Percentiles rank a stretch among this genome's conserved stretches.
phyloP scores from a whole-genome alignment of 257 asterid genomes.

The Penstemon newberryi region DNA sequence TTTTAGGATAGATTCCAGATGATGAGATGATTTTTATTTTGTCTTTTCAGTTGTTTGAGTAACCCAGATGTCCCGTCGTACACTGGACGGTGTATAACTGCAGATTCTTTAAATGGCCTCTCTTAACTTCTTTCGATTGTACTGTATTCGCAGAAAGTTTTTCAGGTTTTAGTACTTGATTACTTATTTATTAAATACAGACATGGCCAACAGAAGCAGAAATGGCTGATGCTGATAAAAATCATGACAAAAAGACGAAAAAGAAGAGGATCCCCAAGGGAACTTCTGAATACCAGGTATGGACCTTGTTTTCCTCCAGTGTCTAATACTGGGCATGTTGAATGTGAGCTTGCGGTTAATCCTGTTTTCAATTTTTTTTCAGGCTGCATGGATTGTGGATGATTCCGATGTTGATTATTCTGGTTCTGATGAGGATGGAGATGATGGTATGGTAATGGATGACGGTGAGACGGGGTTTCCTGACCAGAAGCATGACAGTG shows the following conservation, averaged over 20 bases:
- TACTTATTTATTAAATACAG: slow-evolving; percentile 42
- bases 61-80: neutral
- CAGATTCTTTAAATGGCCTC: slow-evolving; percentile 18
- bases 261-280: slow-evolving; percentile 74
- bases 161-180: slow-evolving; percentile 21
- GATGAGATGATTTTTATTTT: neutral
- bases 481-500: slow-evolving; percentile 43
- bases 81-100: neutral
- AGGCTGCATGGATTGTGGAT: slow-evolving; percentile 98
- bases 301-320: slow-evolving; percentile 20
- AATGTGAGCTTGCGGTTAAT: slow-evolving; percentile 6
- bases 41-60: neutral
- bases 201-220: slow-evolving; percentile 99
- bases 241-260: slow-evolving; percentile 52
- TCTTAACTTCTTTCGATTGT: slow-evolving; percentile 15
- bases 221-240: slow-evolving; percentile 84
- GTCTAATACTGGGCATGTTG: slow-evolving; percentile 3
- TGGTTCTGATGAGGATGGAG: slow-evolving; percentile 67
- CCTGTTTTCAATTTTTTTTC: slow-evolving; percentile 31
- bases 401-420: slow-evolving; percentile 65
- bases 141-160: slow-evolving; percentile 11
- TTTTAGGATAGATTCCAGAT: neutral
- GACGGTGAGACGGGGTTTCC: slow-evolving; percentile 47
- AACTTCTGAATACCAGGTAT: slow-evolving; percentile 91
- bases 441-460: slow-evolving; percentile 82